Evolutionary conservation across 2,329 filamentous ascomycete genomes (phyloP).

Genomic region (Amauroascus niger): DNA sequence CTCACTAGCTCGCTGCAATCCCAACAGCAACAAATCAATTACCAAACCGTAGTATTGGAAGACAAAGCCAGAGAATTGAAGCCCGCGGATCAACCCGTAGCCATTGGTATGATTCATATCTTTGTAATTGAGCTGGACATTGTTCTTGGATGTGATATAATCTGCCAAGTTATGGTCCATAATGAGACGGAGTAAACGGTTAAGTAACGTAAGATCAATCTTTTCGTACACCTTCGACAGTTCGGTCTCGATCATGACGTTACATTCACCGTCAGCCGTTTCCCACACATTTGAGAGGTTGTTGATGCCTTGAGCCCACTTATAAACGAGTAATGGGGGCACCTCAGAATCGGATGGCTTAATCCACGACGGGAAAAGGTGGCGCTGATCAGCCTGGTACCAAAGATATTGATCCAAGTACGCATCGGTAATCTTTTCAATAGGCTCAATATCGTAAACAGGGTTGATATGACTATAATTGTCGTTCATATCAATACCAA

Average conservation of each 20-base stretch:
- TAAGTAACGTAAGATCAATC: slow-evolving; percentile 91
- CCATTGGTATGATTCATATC: slow-evolving; percentile 99
- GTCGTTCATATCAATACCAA: slow-evolving; percentile 99
- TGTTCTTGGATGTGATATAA: slow-evolving; percentile 99
- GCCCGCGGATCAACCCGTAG: slow-evolving; percentile 93
- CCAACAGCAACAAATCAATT: slow-evolving; percentile 81
- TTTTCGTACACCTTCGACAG: slow-evolving; percentile 99
- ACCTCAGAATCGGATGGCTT: slow-evolving; percentile 98
- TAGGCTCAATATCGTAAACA: slow-evolving; percentile 96
- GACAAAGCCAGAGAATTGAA: slow-evolving; percentile 96
- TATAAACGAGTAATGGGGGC: slow-evolving; percentile 86
- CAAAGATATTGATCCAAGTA: slow-evolving; percentile 98
- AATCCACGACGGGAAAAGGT: slow-evolving; percentile 97
- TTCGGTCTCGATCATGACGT: slow-evolving; percentile 97
- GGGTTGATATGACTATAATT: slow-evolving; percentile 99
- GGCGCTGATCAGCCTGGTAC: slow-evolving; percentile 96
- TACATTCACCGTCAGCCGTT: slow-evolving; percentile 85
- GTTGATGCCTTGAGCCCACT: slow-evolving; percentile 99
- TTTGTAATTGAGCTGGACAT: slow-evolving; percentile 97
- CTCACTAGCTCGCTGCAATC: slow-evolving; percentile 91
- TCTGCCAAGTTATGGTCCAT: slow-evolving; percentile 99
- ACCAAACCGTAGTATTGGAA: slow-evolving; percentile 98
- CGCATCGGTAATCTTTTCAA: slow-evolving; percentile 98
- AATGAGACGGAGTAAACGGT: slow-evolving; percentile 82
- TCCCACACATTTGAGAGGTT: slow-evolving; percentile 95